phyloP scores from a whole-genome alignment of 2,329 filamentous ascomycete genomes.

The Claviceps quebecensis region DNA sequence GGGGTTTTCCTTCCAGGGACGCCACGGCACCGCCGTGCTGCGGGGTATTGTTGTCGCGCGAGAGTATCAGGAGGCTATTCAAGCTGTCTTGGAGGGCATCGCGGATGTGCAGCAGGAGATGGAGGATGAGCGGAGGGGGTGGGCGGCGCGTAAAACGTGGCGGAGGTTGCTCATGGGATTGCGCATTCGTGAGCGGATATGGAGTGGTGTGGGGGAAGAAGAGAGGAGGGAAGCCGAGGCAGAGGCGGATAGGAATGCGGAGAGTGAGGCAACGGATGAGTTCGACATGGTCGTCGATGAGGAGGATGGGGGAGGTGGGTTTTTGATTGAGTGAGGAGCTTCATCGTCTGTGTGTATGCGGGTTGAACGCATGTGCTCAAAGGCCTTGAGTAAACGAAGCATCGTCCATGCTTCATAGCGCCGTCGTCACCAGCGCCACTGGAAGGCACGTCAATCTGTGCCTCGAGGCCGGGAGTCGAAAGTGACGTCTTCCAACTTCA shows the following conservation, averaged over 20 bases:
- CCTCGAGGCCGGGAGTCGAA: no score
- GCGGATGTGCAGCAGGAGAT: constrained; percentile 49
- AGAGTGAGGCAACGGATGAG: constrained; percentile 28
- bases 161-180: constrained; percentile 61
- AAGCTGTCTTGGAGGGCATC: constrained; percentile 53
- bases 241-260: constrained; percentile 22
- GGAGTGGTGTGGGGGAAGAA: constrained; percentile 37
- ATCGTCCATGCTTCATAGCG: no score
- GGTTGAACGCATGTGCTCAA: no score
- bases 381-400: no score
- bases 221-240: constrained; percentile 27
- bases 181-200: constrained; percentile 61
- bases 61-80: constrained; percentile 58
- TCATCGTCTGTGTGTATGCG: no score
- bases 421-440: no score
- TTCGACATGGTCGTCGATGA: constrained; percentile 28
- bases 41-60: constrained; percentile 62
- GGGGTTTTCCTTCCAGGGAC: constrained; percentile 76
- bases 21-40: constrained; percentile 72
- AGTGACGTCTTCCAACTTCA: no score
- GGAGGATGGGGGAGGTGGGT: constrained; percentile 30
- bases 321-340: constrained; percentile 22
- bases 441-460: no score
- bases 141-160: constrained; percentile 55
- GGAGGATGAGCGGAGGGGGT: constrained; percentile 56